phyloP scores from a whole-genome alignment of 768 basidiomycete species.

The Antrodiella citrinella region DNA sequence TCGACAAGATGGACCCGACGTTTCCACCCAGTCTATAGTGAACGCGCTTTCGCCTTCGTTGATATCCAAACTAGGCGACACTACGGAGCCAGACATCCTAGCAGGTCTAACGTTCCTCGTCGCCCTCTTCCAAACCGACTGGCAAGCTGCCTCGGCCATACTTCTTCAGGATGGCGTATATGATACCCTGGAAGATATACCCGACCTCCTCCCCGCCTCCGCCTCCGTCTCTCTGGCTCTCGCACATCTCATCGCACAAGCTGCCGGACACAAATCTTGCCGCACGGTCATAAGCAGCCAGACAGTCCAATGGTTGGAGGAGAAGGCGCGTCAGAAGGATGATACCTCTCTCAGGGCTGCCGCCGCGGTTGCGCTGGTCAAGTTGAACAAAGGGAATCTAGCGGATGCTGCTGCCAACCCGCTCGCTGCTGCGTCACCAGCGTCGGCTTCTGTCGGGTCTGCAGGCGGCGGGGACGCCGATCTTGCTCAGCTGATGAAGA shows the following conservation, averaged over 20 bases:
- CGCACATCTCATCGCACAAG: slow-evolving; percentile 70
- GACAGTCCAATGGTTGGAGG: slow-evolving; percentile 59
- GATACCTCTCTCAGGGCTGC: slow-evolving; percentile 46
- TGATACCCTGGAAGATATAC: slow-evolving; percentile 58
- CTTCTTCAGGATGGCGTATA: slow-evolving; percentile 56
- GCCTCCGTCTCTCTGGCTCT: slow-evolving; percentile 46
- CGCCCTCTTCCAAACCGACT: slow-evolving; percentile 83
- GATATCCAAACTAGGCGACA: slow-evolving; percentile 43
- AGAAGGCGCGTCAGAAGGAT: slow-evolving; percentile 38
- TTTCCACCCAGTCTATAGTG: slow-evolving; percentile 41
- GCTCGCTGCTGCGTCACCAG: slow-evolving; percentile 10
- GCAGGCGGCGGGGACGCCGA: slow-evolving; percentile 27
- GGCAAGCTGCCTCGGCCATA: slow-evolving; percentile 54
- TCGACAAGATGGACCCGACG: slow-evolving; percentile 32
- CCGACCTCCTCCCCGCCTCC: slow-evolving; percentile 54
- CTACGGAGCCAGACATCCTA: slow-evolving; percentile 43
- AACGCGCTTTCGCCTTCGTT: slow-evolving; percentile 44
- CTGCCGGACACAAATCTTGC: slow-evolving; percentile 66
- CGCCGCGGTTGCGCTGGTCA: slow-evolving; percentile 70
- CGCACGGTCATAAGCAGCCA: slow-evolving; percentile 52
- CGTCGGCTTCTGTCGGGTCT: slow-evolving; percentile 11
- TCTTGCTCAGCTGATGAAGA: slow-evolving; percentile 49
- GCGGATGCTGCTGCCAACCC: slow-evolving; percentile 33
- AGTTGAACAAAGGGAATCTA: slow-evolving; percentile 54
- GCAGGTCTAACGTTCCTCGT: slow-evolving; percentile 57